Conservation (phyloP, 2,329 filamentous ascomycete species). For the Arthroderma uncinatum region DNA sequence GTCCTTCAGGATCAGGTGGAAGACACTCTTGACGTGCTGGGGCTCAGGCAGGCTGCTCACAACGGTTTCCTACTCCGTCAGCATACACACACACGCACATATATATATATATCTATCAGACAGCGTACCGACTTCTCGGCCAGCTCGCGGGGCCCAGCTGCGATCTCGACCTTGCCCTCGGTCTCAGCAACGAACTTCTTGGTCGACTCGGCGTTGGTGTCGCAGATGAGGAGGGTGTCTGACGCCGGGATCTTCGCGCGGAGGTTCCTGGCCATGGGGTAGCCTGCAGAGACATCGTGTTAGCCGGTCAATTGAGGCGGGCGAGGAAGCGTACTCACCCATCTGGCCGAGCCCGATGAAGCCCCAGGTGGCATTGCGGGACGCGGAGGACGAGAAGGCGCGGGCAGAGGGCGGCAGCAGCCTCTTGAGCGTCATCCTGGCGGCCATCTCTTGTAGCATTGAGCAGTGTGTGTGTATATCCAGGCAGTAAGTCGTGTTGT, state of each 20-base stretch:
- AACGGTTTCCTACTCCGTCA: constrained; percentile 56
- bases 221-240: constrained; percentile 54
- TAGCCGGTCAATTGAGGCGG: background rate
- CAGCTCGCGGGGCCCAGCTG: constrained; percentile 48
- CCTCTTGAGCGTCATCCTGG: background rate
- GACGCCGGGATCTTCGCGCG: constrained; percentile 52
- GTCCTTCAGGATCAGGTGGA: constrained; percentile 59
- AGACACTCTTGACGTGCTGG: constrained; percentile 74
- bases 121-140: constrained; percentile 55
- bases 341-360: constrained; percentile 52
- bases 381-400: constrained; percentile 39
- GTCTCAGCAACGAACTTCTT: constrained; percentile 48
- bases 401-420: background rate
- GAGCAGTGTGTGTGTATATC: constrained; percentile 5
- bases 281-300: constrained; percentile 45
- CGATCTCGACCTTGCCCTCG: constrained; percentile 44
- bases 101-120: constrained; percentile 1
- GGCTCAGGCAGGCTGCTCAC: constrained; percentile 86
- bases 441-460: constrained; percentile 5
- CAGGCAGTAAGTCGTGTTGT: too few species aligned
- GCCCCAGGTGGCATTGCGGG: constrained; percentile 42
- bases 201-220: constrained; percentile 50
- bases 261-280: constrained; percentile 62
- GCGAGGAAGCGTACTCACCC: constrained; percentile 35
- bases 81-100: background rate